These are phyloP conservation scores for Dactylella cylindrospora DNA, from an alignment of 2,329 filamentous ascomycete genomes.

Conservation along the genomic window DNA sequence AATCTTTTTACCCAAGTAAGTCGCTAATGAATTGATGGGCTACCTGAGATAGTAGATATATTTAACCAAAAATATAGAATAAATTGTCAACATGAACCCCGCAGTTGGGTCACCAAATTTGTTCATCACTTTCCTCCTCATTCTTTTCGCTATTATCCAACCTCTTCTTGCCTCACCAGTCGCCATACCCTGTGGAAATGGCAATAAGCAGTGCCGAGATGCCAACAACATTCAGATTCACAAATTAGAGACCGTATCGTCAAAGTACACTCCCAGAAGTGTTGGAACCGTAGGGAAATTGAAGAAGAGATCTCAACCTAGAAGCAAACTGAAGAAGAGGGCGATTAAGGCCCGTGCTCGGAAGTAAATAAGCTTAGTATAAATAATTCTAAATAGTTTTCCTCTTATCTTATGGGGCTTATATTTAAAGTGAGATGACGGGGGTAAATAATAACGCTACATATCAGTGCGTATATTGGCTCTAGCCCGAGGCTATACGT, in stretches of 20 bases:
- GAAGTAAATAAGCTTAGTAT: slow-evolving; percentile 3
- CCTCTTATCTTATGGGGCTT: no score
- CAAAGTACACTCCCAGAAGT: neutral
- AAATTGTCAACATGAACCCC: slow-evolving; percentile 13
- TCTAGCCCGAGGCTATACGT: no score
- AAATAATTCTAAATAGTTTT: neutral
- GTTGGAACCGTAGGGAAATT: neutral
- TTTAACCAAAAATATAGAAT: no score
- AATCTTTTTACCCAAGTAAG: no score
- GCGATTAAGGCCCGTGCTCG: slow-evolving; percentile 10
- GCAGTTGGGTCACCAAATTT: slow-evolving; percentile 15
- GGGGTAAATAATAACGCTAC: no score
- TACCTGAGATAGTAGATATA: no score
- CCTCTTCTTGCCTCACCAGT: slow-evolving; percentile 18
- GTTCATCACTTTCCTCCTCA: slow-evolving; percentile 23
- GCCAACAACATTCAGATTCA: neutral
- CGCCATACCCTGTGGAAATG: neutral
- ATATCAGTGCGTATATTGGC: no score
- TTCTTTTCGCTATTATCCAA: slow-evolving; percentile 13
- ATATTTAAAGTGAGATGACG: no score
- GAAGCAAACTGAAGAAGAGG: slow-evolving; percentile 11
- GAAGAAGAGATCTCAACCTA: slow-evolving; percentile 20
- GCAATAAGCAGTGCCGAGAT: neutral
- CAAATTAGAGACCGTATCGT: neutral
- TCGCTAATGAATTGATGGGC: no score